Evolutionary conservation across 768 basidiomycete genomes (phyloP).

Genomic region (Suillus fuscotomentosus): DNA sequence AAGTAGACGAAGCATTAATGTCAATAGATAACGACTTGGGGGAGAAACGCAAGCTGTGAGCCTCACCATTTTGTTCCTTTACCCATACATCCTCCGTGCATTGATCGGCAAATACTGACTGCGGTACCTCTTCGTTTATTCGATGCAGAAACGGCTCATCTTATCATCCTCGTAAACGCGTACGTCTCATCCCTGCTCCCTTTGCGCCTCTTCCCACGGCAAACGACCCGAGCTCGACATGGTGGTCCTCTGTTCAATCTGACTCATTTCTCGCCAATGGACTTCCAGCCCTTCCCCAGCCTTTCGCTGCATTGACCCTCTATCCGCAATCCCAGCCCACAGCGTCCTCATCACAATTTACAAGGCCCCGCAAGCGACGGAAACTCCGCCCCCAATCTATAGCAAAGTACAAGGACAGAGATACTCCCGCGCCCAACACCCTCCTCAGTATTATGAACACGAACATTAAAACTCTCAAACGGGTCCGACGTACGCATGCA

Average conservation of each 20-base stretch:
- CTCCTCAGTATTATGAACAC: slow-evolving; percentile 71
- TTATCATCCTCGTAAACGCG: slow-evolving; percentile 60
- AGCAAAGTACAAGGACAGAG: slow-evolving; percentile 16
- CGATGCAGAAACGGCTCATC: slow-evolving; percentile 29
- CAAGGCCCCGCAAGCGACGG: slow-evolving; percentile 7
- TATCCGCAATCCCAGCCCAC: slow-evolving; percentile 8
- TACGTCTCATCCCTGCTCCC: slow-evolving; percentile 38
- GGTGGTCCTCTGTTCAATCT: slow-evolving; percentile 75
- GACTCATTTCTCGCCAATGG: slow-evolving; percentile 63
- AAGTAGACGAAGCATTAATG: slow-evolving; percentile 32
- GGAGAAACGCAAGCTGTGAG: slow-evolving; percentile 64
- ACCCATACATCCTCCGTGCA: not conserved
- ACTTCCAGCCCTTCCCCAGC: slow-evolving; percentile 51
- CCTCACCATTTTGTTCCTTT: slow-evolving; percentile 8
- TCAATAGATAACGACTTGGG: slow-evolving; percentile 40
- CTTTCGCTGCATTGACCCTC: slow-evolving; percentile 30
- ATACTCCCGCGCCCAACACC: slow-evolving; percentile 35
- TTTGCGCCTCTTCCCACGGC: slow-evolving; percentile 28
- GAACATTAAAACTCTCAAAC: slow-evolving; percentile 74
- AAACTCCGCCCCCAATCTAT: slow-evolving; percentile 19
- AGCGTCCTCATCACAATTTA: slow-evolving; percentile 19
- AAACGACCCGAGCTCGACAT: slow-evolving; percentile 52
- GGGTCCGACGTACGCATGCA: slow-evolving; percentile 69
- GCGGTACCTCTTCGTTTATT: slow-evolving; percentile 22
- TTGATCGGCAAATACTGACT: not conserved